phyloP scores from a whole-genome alignment of 257 asterid genomes.

The Nicotiana tabacum region DNA sequence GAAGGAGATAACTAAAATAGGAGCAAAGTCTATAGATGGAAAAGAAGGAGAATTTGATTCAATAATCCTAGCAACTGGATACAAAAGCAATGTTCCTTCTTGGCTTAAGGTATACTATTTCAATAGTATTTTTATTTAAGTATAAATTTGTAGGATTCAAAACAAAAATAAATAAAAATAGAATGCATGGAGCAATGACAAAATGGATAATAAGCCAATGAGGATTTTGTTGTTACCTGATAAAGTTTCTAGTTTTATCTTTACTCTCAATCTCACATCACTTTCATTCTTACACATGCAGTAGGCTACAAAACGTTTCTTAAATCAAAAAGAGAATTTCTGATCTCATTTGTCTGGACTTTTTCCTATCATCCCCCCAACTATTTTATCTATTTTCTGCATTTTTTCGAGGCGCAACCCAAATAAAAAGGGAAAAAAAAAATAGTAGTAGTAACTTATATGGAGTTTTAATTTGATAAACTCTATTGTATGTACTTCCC shows the following conservation, averaged over 20 bases:
- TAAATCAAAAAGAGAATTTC: conserved; percentile 58
- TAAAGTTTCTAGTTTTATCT: not conserved
- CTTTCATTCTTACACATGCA: conserved; percentile 65
- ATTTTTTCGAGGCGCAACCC: not conserved
- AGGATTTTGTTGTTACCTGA: not conserved
- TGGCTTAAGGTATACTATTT: conserved; percentile 71
- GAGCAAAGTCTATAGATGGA: conserved; percentile 79
- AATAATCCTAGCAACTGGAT: conserved; percentile 86
- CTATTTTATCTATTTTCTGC: conserved; percentile 20
- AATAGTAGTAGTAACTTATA: not conserved
- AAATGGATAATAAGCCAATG: conserved; percentile 7
- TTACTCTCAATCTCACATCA: conserved; percentile 48
- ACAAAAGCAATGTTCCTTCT: conserved; percentile 84
- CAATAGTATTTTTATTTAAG: too few species aligned
- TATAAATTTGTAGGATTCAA: too few species aligned
- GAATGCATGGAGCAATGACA: not conserved
- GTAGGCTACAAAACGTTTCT: conserved; percentile 70
- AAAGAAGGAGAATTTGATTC: conserved; percentile 75
- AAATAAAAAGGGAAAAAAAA: not conserved
- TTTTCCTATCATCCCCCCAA: conserved; percentile 16
- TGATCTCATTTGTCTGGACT: conserved; percentile 79
- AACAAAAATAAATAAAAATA: not conserved
- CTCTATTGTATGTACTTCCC: not conserved
- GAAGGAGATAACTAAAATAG: conserved; percentile 61
- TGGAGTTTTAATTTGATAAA: too few species aligned